Evolutionary conservation across 768 basidiomycete species (phyloP).

Genomic region (Lactarius evosmus): DNA sequence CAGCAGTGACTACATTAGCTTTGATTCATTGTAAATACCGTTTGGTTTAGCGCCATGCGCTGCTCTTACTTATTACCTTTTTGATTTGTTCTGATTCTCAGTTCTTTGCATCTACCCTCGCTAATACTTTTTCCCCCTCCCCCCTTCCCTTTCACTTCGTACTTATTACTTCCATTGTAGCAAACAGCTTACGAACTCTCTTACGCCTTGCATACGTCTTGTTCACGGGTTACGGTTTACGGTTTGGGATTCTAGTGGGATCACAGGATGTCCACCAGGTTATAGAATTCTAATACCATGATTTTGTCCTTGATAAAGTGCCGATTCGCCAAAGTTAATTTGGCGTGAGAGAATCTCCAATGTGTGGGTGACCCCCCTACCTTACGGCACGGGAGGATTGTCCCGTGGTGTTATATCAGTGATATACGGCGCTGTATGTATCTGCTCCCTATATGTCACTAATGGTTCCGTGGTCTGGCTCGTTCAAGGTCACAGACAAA

Average conservation of each 20-base stretch:
- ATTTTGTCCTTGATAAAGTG: constrained; percentile 1
- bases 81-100: constrained; percentile 14
- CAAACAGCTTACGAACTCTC: constrained; percentile 24
- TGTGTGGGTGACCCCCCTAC: not conserved
- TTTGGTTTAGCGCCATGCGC: constrained; percentile 21
- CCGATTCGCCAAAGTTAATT: not conserved
- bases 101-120: not conserved
- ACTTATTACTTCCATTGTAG: constrained; percentile 25
- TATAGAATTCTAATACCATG: constrained; percentile 23
- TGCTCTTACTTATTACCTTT: constrained; percentile 30
- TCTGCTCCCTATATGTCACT: constrained; percentile 11
- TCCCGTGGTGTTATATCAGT: not conserved
- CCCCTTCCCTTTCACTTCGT: constrained; percentile 18
- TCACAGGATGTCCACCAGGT: constrained; percentile 24
- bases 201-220: constrained; percentile 27
- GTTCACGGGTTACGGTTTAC: constrained; percentile 16
- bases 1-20: constrained; percentile 27
- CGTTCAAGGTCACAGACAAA: not conserved
- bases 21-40: constrained; percentile 26
- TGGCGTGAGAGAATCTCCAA: not conserved
- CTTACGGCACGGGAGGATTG: not conserved
- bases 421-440: not conserved
- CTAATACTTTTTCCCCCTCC: constrained; percentile 21
- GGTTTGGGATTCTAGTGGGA: constrained; percentile 18
- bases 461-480: constrained; percentile 14